These are phyloP conservation scores for Delitschia confertaspora DNA, from an alignment of 495 filamentous ascomycete species.

Conservation along the genomic window DNA sequence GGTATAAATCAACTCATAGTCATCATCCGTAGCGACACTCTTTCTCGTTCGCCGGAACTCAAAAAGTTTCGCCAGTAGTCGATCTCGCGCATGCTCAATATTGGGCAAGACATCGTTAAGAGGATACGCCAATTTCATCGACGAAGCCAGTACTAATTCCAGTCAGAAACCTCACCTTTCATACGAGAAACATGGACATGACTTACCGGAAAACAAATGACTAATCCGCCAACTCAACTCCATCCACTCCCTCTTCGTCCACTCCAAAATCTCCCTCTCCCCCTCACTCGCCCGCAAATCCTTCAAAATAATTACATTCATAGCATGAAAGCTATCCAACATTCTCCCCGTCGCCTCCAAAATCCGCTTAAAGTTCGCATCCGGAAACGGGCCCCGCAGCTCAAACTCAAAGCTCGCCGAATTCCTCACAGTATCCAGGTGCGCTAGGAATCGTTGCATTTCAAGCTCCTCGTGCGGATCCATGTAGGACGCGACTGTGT, in stretches of 20 bases:
- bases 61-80: constrained; percentile 82
- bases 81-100: constrained; percentile 67
- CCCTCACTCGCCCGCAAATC: constrained; percentile 66
- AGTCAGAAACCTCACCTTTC: constrained; percentile 8
- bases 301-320: constrained; percentile 86
- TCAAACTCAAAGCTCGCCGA: constrained; percentile 75
- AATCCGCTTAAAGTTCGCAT: constrained; percentile 57
- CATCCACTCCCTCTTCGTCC: constrained; percentile 69
- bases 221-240: constrained; percentile 78
- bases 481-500: constrained; percentile 51
- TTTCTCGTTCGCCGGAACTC: constrained; percentile 61
- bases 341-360: constrained; percentile 70
- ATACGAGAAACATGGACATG: background rate
- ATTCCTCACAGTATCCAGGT: constrained; percentile 61
- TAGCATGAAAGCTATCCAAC: constrained; percentile 87
- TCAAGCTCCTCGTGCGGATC: constrained; percentile 70
- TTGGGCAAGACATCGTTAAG: constrained; percentile 79
- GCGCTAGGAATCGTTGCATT: constrained; percentile 52
- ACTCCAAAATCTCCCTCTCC: constrained; percentile 66
- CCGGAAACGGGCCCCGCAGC: constrained; percentile 73
- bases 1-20: constrained; percentile 64
- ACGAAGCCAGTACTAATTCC: constrained; percentile 68
- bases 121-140: constrained; percentile 87
- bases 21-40: constrained; percentile 51
- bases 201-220: constrained; percentile 74